Percentiles rank a stretch among this genome's conserved stretches.
These are phyloP conservation scores for Triticum aestivum DNA, from an alignment of 176 grass and related monocot species.

Conservation along the genomic window IWGSC_CS_RefSeq_v2.1 NC_057811.1:148883799-148884298, in stretches of 20 bases:
- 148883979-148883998: background rate
- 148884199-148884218: background rate
- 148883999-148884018: conserved; percentile 23
- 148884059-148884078: background rate
- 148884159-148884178: background rate
- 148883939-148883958: conserved; percentile 7
- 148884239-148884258: background rate
- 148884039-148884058: background rate
- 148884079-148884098: background rate
- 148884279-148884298: background rate
- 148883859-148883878: conserved; percentile 71
- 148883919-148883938: conserved; percentile 61
- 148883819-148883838: conserved; percentile 98
- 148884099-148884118: background rate
- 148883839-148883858: conserved; percentile 72
- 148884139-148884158: background rate
- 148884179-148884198: conserved; percentile 3
- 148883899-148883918: conserved; percentile 74
- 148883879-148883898: conserved; percentile 90
- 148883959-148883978: background rate
- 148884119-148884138: background rate
- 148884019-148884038: conserved; percentile 14
- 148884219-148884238: background rate
- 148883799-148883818: conserved; percentile 96
- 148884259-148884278: background rate